A percentile compares a stretch with the other conserved stretches of the same genome.
Conservation (phyloP, 2,329 filamentous ascomycete species). For the Beauveria bassiana region DNA sequence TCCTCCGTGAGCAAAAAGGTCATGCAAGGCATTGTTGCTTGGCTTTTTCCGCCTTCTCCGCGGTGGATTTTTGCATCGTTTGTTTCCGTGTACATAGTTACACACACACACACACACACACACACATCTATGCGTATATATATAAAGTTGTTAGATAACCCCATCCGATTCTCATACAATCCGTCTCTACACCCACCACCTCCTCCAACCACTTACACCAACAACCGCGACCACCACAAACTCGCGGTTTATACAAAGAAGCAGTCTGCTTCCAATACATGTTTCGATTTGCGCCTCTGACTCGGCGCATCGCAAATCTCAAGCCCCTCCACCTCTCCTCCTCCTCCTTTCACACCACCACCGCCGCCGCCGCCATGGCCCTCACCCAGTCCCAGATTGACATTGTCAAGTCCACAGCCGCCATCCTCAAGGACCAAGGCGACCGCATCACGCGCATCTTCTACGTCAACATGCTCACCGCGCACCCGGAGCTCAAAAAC, state of each 20-base stretch:
- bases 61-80: not conserved
- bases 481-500: constrained; percentile 58
- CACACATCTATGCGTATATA: not conserved
- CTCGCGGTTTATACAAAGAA: not conserved
- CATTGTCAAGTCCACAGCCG: constrained; percentile 71
- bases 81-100: not conserved
- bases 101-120: no score
- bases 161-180: not conserved
- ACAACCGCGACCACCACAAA: not conserved
- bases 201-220: not conserved
- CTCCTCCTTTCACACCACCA: not conserved
- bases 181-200: not conserved
- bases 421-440: constrained; percentile 62
- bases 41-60: not conserved
- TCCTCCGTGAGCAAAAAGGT: no score
- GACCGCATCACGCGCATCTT: constrained; percentile 62
- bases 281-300: not conserved
- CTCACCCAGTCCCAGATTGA: constrained; percentile 57
- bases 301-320: not conserved
- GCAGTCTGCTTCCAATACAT: not conserved
- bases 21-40: not conserved
- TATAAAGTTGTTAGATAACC: not conserved
- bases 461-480: constrained; percentile 60
- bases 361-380: constrained; percentile 27
- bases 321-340: not conserved